Conservation (phyloP, 192 early-diverging fungal species). For the Gonapodya prolifera region DNA sequence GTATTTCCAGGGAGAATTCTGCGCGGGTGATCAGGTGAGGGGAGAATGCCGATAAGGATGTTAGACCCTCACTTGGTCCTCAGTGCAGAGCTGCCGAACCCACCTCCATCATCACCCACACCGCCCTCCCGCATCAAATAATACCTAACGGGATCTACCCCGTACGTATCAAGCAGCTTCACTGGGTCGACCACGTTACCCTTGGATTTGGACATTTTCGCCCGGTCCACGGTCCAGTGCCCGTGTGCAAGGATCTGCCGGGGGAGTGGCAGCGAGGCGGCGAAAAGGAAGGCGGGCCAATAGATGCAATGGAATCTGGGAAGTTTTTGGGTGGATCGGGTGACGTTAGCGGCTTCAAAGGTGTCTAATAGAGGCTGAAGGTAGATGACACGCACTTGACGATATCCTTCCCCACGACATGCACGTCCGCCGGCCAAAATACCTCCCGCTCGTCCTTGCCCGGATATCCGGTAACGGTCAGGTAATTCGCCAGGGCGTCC, state of each 20-base stretch:
- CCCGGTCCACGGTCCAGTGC: slow-evolving; percentile 79
- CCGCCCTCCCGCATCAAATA: slow-evolving; percentile 88
- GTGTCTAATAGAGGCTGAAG: too few species aligned
- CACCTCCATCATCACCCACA: slow-evolving; percentile 67
- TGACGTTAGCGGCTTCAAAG: too few species aligned
- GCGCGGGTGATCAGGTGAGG: too few species aligned
- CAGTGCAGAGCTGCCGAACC: too few species aligned
- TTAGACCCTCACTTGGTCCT: too few species aligned
- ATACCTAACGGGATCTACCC: slow-evolving; percentile 78
- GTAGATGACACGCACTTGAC: slow-evolving; percentile 33
- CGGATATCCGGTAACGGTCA: slow-evolving; percentile 80
- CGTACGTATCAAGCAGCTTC: slow-evolving; percentile 50
- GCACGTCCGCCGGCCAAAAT: slow-evolving; percentile 55
- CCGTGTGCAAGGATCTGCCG: slow-evolving; percentile 77
- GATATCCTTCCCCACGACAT: slow-evolving; percentile 95
- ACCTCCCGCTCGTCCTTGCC: slow-evolving; percentile 28
- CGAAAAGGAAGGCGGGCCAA: slow-evolving; percentile 95
- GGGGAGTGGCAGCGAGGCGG: slow-evolving; percentile 64
- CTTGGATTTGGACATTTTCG: slow-evolving; percentile 92
- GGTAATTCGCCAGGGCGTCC: slow-evolving; percentile 87
- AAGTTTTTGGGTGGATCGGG: background rate
- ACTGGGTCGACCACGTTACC: slow-evolving; percentile 89
- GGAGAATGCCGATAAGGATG: too few species aligned
- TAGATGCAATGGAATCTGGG: slow-evolving; percentile 86
- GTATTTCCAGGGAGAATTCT: slow-evolving; percentile 60